Base-by-base conservation (phyloP, 2,329 filamentous ascomycete genomes). In the Neopestalotiopsis clavispora region DNA sequence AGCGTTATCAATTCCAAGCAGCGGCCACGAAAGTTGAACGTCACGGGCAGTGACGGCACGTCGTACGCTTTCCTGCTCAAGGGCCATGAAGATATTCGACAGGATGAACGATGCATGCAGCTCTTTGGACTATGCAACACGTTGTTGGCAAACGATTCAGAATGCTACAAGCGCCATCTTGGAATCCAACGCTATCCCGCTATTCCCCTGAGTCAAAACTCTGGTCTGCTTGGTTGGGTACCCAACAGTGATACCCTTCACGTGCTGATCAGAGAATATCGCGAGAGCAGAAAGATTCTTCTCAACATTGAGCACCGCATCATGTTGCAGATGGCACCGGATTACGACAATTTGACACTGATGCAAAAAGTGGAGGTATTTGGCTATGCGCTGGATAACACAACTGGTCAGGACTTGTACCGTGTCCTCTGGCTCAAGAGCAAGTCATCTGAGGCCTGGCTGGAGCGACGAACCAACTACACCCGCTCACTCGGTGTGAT, bases 361-460 rank as follows among this genome's bases (percentile, higher is more conserved):
- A 98, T 99, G 96, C 97, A 99, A 79, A 99, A 99, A 83, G 97
- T 99, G 0, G 97, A 99, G 80, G 96, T 99, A 12, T 99, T 99
- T 78, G 95, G 96, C 40, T 99, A 99, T 79, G 97, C 96, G 4
- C 90, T 99, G 70, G 97, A 99, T 82, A 99, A 99, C 79, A 99
- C 96, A 0, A 99, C 96, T 1, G 97, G 96, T 2, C 97, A 99
- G 79, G 96, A 99, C 82, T 86, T 99, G 32, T 99, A 99, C 81
- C 93, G 96, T 49, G 95, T 99, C 1, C 85, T 99, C 45, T 99
- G 97, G 96, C 87, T 99, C 74, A 99, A 99, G 89, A 97, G 94
- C 78, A 98, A 98, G 86, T 97, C 93, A 71, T 98, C 95, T 0
- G 96, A 99, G 80, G 92, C 95, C 1, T 99, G 96, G 96, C 90